A percentile compares a stretch with the other conserved stretches of the same genome.
phyloP scores from a whole-genome alignment of 2,329 filamentous ascomycete genomes.

The Mycosphaerelloides madeirae region DNA sequence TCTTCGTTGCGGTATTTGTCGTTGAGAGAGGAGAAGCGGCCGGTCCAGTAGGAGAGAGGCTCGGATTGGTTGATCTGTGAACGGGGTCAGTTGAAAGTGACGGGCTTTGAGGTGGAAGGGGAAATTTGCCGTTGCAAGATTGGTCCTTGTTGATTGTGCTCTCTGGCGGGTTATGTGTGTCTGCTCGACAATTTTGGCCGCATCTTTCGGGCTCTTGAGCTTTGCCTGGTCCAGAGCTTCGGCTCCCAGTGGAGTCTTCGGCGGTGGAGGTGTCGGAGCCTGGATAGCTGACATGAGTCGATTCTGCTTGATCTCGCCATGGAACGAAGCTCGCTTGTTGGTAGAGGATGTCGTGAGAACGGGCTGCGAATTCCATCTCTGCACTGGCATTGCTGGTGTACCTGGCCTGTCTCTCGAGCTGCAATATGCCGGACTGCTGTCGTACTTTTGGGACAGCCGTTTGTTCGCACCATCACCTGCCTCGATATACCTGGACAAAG shows the following conservation, averaged over 20 bases:
- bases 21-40: constrained; percentile 55
- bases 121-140: too few species aligned
- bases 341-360: constrained; percentile 24
- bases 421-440: constrained; percentile 26
- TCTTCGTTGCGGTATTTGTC: constrained; percentile 52
- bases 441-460: constrained; percentile 19
- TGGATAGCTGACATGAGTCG: constrained; percentile 29
- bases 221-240: constrained; percentile 11
- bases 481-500: constrained; percentile 1
- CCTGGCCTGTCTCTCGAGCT: constrained; percentile 15
- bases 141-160: too few species aligned
- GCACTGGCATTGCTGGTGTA: constrained; percentile 22
- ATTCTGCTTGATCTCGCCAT: constrained; percentile 29
- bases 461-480: constrained; percentile 3
- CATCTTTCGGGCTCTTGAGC: neutral
- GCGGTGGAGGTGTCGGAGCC: constrained; percentile 26
- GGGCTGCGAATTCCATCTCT: constrained; percentile 32
- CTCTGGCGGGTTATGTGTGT: too few species aligned
- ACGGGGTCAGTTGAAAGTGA: neutral
- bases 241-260: constrained; percentile 18
- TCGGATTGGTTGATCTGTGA: constrained; percentile 21
- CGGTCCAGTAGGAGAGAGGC: constrained; percentile 56
- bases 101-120: too few species aligned
- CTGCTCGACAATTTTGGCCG: neutral
- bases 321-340: constrained; percentile 13